A percentile compares a stretch with the other conserved stretches of the same genome.
These are phyloP conservation scores for Sporobolomyces roseus DNA, from an alignment of 768 basidiomycete species.

Conservation along the genomic window DNA sequence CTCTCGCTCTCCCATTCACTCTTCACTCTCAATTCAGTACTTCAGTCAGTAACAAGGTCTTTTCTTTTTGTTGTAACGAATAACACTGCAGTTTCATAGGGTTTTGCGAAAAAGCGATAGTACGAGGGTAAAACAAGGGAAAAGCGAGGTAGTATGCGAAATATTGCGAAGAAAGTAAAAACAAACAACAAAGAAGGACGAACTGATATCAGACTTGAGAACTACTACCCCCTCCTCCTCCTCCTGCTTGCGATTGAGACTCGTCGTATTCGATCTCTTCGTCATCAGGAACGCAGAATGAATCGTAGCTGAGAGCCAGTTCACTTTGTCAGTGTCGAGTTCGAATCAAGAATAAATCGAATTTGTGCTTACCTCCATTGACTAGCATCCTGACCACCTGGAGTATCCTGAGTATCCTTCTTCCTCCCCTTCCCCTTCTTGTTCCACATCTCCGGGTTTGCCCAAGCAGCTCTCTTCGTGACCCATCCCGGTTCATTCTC, in stretches of 20 bases:
- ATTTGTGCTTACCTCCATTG: constrained; percentile 24
- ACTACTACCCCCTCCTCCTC: not conserved
- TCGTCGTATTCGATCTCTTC: constrained; percentile 35
- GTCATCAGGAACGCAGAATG: constrained; percentile 32
- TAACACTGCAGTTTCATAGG: not conserved
- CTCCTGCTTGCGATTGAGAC: constrained; percentile 5
- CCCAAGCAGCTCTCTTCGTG: not conserved
- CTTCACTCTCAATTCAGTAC: not conserved
- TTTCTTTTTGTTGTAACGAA: constrained; percentile 4
- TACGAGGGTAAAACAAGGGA: too few relatives aligned
- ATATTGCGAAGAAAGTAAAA: too few relatives aligned
- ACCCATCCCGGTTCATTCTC: constrained; percentile 1
- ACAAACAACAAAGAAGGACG: not conserved
- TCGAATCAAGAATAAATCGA: not conserved
- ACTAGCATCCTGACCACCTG: constrained; percentile 5
- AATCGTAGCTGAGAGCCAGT: constrained; percentile 23
- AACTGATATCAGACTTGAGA: constrained; percentile 4
- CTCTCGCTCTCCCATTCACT: not conserved
- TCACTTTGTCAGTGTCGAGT: not conserved
- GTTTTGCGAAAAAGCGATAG: too few relatives aligned
- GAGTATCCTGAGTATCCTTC: constrained; percentile 7
- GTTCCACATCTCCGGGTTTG: constrained; percentile 10
- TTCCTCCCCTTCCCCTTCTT: not conserved
- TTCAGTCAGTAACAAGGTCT: too few relatives aligned
- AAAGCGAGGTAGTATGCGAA: too few relatives aligned